phyloP scores from a whole-genome alignment of 2,329 filamentous ascomycete species.

The Paraphaeosphaeria sporulosa region DNA sequence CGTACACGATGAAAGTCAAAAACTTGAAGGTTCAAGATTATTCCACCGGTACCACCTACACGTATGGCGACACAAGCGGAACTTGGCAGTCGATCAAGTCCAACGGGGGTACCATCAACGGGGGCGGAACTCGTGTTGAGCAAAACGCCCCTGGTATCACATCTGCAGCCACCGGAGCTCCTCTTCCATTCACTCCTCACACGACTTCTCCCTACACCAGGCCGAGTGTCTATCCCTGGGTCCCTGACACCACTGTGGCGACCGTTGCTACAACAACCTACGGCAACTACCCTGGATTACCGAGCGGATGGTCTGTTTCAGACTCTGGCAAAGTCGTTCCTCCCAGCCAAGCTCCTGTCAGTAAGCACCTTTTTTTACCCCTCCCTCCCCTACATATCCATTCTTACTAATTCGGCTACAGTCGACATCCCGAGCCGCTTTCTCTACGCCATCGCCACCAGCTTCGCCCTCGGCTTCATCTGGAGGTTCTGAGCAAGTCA shows the following conservation, averaged over 20 bases:
- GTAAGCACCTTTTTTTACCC: constrained; percentile 61
- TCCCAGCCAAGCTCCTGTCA: constrained; percentile 71
- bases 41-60: constrained; percentile 86
- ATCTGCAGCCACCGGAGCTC: constrained; percentile 67
- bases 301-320: constrained; percentile 82
- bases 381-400: constrained; percentile 12
- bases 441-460: constrained; percentile 61
- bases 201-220: constrained; percentile 60
- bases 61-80: constrained; percentile 79
- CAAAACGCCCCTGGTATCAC: constrained; percentile 68
- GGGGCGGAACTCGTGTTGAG: constrained; percentile 63
- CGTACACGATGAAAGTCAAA: constrained; percentile 85
- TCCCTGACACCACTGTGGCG: constrained; percentile 61
- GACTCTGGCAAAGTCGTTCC: constrained; percentile 81
- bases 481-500: constrained; percentile 46
- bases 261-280: constrained; percentile 56
- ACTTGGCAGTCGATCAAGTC: constrained; percentile 83
- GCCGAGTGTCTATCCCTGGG: constrained; percentile 66
- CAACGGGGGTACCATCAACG: constrained; percentile 78
- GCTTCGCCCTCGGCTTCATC: constrained; percentile 40
- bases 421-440: constrained; percentile 60
- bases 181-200: constrained; percentile 72
- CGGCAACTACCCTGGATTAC: constrained; percentile 66
- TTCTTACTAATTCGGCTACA: constrained; percentile 39
- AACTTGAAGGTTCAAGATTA: constrained; percentile 84